phyloP scores from a whole-genome alignment of 371 early-diverging fungal species.

The Mortierella sp. region DNA sequence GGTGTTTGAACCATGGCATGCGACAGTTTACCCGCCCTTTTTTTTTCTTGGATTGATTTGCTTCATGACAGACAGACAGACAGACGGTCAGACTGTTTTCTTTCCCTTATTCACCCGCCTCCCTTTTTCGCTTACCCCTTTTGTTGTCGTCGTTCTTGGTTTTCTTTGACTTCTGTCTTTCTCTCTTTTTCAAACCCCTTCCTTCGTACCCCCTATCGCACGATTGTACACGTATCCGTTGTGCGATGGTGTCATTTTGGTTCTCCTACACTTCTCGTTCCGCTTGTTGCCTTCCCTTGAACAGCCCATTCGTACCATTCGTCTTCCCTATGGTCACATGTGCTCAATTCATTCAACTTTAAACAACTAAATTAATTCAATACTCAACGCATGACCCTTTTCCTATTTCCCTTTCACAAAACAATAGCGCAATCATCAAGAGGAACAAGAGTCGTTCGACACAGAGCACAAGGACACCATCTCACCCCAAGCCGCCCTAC shows the following conservation, averaged over 20 bases:
- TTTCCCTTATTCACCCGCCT: neutral
- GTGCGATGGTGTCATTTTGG: constrained; percentile 7
- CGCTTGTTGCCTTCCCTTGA: neutral
- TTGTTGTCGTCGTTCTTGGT: neutral
- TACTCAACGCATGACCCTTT: neutral
- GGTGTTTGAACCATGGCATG: neutral
- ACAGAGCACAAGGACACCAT: constrained; percentile 15
- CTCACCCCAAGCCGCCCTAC: constrained; percentile 60
- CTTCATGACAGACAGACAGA: neutral
- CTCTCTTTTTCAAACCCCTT: neutral
- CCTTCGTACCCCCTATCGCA: neutral
- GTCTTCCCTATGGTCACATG: constrained; percentile 5
- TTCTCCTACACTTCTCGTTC: neutral
- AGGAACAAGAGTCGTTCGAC: neutral
- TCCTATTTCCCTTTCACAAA: neutral
- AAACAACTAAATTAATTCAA: neutral
- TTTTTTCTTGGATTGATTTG: neutral
- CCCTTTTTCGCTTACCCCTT: neutral
- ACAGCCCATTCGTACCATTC: neutral
- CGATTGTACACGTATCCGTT: constrained; percentile 11
- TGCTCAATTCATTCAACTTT: neutral
- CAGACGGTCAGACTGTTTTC: no score
- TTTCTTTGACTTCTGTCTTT: neutral
- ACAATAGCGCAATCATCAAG: constrained; percentile 6
- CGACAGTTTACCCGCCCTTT: neutral